Conservation (phyloP, 1,284 basidiomycete genomes). For the Entoloma clypeatum region DNA sequence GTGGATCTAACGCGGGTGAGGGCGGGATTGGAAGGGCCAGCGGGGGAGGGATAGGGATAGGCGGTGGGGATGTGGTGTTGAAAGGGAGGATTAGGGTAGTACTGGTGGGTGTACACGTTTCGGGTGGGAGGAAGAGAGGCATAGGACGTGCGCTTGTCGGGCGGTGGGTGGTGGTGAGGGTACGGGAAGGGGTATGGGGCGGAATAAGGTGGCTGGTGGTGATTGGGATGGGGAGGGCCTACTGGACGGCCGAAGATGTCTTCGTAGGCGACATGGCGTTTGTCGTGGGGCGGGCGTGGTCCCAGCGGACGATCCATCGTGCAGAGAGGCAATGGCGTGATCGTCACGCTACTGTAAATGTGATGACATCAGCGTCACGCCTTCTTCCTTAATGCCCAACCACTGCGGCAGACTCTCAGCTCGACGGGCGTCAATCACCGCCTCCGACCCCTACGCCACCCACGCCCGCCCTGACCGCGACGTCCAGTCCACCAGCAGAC, state of each 20-base stretch:
- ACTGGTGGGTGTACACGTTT: conserved; percentile 21
- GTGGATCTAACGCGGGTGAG: conserved; percentile 48
- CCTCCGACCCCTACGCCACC: conserved; percentile 60
- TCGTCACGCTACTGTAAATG: too few relatives aligned
- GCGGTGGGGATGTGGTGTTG: conserved; percentile 27
- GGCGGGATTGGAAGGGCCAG: conserved; percentile 35
- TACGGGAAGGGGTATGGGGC: conserved; percentile 30
- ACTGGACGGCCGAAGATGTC: conserved; percentile 81
- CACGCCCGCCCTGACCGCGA: conserved; percentile 49
- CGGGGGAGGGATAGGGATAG: conserved; percentile 30
- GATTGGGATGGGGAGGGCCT: conserved; percentile 52
- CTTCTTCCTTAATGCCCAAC: too few relatives aligned
- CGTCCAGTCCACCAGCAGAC: conserved; percentile 54
- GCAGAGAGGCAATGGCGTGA: conserved; percentile 14
- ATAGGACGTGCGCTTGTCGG: conserved; percentile 32
- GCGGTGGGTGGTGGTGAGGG: conserved; percentile 25
- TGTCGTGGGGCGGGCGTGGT: conserved; percentile 66
- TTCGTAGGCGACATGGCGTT: conserved; percentile 74
- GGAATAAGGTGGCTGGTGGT: conserved; percentile 24
- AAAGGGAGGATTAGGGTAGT: conserved; percentile 26
- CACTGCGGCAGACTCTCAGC: conserved; percentile 45
- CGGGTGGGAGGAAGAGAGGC: conserved; percentile 20
- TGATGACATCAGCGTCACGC: too few relatives aligned
- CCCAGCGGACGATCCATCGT: conserved; percentile 67
- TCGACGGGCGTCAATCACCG: conserved; percentile 62